A percentile compares a stretch with the other conserved stretches of the same genome.
Evolutionary conservation across 371 early-diverging fungal genomes (phyloP).

Genomic region (Chytridium lagenaria): DNA sequence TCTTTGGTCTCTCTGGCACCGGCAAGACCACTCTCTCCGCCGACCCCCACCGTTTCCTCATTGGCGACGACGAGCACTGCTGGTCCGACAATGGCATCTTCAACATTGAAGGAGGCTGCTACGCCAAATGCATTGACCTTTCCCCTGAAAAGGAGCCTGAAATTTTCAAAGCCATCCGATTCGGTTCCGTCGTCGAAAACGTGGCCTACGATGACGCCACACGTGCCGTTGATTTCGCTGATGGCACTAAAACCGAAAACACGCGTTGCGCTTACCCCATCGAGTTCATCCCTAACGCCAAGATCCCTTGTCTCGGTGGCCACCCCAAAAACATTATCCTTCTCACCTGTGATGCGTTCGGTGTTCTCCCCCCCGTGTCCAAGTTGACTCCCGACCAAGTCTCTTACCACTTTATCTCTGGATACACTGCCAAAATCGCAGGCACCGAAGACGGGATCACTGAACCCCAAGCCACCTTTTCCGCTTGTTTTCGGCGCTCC

Average conservation of each 20-base stretch:
- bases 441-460: slow-evolving; percentile 99
- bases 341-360: slow-evolving; percentile 97
- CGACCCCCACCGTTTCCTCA: slow-evolving; percentile 89
- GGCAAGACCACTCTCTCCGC: slow-evolving; percentile 97
- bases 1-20: too few species aligned
- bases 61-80: slow-evolving; percentile 99
- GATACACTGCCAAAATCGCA: slow-evolving; percentile 76
- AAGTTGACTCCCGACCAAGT: slow-evolving; percentile 89
- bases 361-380: slow-evolving; percentile 94
- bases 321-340: slow-evolving; percentile 97
- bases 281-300: slow-evolving; percentile 95
- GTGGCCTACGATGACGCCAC: slow-evolving; percentile 85
- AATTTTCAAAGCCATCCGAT: slow-evolving; percentile 94
- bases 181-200: slow-evolving; percentile 95
- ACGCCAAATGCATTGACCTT: slow-evolving; percentile 95
- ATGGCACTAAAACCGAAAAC: slow-evolving; percentile 91
- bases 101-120: slow-evolving; percentile 98
- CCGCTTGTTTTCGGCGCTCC: slow-evolving; percentile 95
- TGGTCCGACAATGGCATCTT: slow-evolving; percentile 96
- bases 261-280: slow-evolving; percentile 98
- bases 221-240: slow-evolving; percentile 87
- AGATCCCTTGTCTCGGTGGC: slow-evolving; percentile 90
- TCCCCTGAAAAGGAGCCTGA: slow-evolving; percentile 97
- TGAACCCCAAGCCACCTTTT: too few species aligned
- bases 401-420: slow-evolving; percentile 95